phyloP scores from a whole-genome alignment of 192 early-diverging fungal genomes.

The Obelidium mucronatum region DNA sequence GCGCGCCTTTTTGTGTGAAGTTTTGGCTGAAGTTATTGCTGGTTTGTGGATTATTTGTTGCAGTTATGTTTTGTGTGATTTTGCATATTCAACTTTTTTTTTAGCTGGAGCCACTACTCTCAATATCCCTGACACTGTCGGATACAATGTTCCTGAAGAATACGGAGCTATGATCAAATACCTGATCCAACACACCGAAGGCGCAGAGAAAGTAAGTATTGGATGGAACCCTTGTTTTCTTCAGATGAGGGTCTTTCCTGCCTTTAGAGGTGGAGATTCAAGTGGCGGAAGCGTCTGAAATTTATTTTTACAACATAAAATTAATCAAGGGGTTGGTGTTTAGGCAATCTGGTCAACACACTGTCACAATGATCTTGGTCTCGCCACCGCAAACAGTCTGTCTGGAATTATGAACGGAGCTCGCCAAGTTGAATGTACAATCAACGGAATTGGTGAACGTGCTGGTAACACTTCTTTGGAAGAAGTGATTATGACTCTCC shows the following conservation, averaged over 20 bases:
- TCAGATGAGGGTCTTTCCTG: not conserved
- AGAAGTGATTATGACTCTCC: slow-evolving; percentile 94
- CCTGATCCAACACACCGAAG: slow-evolving; percentile 75
- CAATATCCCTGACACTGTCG: slow-evolving; percentile 99
- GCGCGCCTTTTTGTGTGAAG: slow-evolving; percentile 84
- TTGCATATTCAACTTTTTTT: not conserved
- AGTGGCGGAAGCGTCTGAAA: not conserved
- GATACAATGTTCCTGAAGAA: slow-evolving; percentile 91
- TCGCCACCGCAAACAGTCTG: slow-evolving; percentile 96
- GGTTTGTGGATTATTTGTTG: not conserved
- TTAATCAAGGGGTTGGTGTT: too few species aligned
- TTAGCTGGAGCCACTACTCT: slow-evolving; percentile 92
- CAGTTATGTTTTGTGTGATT: slow-evolving; percentile 41
- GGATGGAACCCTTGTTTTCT: not conserved
- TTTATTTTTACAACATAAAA: not conserved
- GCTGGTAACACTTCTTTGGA: slow-evolving; percentile 97
- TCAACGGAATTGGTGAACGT: slow-evolving; percentile 98
- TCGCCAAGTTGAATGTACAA: slow-evolving; percentile 95
- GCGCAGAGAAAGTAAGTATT: slow-evolving; percentile 64
- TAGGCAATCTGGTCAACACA: slow-evolving; percentile 90
- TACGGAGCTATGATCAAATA: slow-evolving; percentile 88
- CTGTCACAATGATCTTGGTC: slow-evolving; percentile 96
- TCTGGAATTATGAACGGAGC: slow-evolving; percentile 91
- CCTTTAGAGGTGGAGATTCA: slow-evolving; percentile 1
- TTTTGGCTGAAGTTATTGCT: slow-evolving; percentile 74